Evolutionary conservation across 2,329 filamentous ascomycete genomes (phyloP), one percentile per base, ranked within the genome.

Genomic region (Botrytis deweyae): DNA sequence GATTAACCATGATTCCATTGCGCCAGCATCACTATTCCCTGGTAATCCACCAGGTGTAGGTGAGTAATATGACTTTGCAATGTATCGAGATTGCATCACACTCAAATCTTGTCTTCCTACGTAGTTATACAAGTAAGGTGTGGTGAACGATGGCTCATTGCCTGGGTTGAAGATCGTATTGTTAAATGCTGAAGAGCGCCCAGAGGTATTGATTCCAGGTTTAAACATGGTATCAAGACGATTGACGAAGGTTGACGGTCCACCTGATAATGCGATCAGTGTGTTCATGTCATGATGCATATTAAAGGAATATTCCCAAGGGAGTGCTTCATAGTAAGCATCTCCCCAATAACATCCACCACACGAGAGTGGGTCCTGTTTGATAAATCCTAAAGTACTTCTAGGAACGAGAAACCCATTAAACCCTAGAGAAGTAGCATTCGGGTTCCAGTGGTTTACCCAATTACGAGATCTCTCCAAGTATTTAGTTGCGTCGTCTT

Each of bases 81-180:
- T 84, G 72, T 83, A 83, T 68, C 91, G 87, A 63, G 87, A 88
- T 75, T 87, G 86, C 73, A 86, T 80, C 29, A 92, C 90, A 4
- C 86, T 86, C 44, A 89, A 85, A 77, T 90, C 87, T 78, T 91
- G 91, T 64, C 88, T 86, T 74, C 87, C 86, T 72, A 88, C 87
- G 80, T 88, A 93, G 81, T 91, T 89, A 84, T 91, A 93, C 4
- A 93, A 85, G 80, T 90, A 93, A 0, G 90, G 90, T 0, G 88
- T 87, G 1, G 87, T 88, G 82, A 93, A 93, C 3, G 76, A 78
- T 66, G 78, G 79, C 59, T 80, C 79, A 18, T 80, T 79, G 0
- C 75, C 78, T 16, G 80, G 85, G 86, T 93, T 88, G 81, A 91
- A 92, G 38, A 92, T 86, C 10, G 73, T 73, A 29, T 74, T 70